Evolutionary conservation across 345 rosid genomes (phyloP).

Genomic region (Balakata baccata): DNA sequence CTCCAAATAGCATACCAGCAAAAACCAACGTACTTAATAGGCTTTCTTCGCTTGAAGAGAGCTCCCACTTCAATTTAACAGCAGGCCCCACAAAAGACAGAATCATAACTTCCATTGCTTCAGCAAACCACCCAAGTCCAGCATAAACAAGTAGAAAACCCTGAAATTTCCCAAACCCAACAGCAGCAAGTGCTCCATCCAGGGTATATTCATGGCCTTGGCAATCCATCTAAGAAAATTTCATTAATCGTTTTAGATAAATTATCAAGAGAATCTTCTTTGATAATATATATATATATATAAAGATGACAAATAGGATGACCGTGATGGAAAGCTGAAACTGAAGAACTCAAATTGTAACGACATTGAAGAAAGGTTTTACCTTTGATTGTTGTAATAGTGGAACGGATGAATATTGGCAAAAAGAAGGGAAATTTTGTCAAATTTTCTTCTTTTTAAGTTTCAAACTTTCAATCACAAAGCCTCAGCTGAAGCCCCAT

Average conservation of each 20-base stretch:
- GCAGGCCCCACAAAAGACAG: constrained; percentile 47
- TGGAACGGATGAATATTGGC: no score
- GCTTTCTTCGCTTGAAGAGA: constrained; percentile 39
- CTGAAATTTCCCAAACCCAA: constrained; percentile 45
- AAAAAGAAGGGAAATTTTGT: no score
- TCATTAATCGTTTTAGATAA: neutral
- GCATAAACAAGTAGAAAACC: constrained; percentile 38
- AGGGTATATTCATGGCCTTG: constrained; percentile 25
- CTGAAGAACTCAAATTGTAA: no score
- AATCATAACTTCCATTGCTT: constrained; percentile 54
- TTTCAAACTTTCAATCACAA: no score
- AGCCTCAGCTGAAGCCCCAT: no score
- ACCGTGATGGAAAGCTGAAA: no score
- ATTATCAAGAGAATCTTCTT: neutral
- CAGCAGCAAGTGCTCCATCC: constrained; percentile 37
- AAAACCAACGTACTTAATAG: constrained; percentile 38
- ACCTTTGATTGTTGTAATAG: no score
- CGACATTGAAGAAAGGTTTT: no score
- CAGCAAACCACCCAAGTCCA: constrained; percentile 47
- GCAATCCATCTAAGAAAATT: neutral
- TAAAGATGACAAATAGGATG: no score
- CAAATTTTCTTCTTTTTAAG: no score
- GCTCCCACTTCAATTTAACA: constrained; percentile 41
- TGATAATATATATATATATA: no score
- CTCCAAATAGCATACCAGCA: constrained; percentile 47